Conservation (phyloP, 2,329 filamentous ascomycete genomes). For the Cordyceps cateniannulata region DNA sequence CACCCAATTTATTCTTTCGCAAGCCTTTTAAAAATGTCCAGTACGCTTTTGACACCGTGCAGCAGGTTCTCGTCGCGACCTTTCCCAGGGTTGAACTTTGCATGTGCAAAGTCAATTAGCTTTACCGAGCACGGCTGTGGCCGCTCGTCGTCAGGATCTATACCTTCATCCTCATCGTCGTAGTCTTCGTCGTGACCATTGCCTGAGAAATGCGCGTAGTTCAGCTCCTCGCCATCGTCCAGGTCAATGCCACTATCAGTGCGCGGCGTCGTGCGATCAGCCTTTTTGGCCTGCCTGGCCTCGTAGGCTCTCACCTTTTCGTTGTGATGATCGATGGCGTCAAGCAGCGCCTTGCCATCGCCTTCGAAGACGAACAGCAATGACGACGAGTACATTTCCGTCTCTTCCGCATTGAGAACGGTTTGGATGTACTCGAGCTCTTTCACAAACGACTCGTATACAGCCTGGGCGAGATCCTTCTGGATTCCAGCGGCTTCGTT, state of each 20-base stretch:
- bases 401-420: constrained; percentile 49
- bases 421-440: constrained; percentile 48
- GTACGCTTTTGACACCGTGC: no score
- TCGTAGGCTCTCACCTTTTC: constrained; percentile 40
- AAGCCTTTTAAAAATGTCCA: no score
- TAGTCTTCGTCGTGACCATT: neutral
- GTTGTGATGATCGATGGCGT: constrained; percentile 49
- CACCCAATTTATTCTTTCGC: no score
- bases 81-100: no score
- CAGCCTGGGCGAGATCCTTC: constrained; percentile 47
- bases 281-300: constrained; percentile 30
- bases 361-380: constrained; percentile 60
- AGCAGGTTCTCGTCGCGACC: no score
- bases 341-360: constrained; percentile 47
- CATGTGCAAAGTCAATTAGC: no score
- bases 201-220: neutral
- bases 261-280: constrained; percentile 34
- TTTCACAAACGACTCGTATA: constrained; percentile 46
- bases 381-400: constrained; percentile 58
- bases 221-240: constrained; percentile 33
- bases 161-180: neutral
- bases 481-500: constrained; percentile 53
- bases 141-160: neutral
- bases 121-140: no score
- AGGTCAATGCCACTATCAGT: constrained; percentile 52